These are phyloP conservation scores for Jamesozyma piceae DNA, from an alignment of 805 yeast genomes.

Conservation along the genomic window DNA sequence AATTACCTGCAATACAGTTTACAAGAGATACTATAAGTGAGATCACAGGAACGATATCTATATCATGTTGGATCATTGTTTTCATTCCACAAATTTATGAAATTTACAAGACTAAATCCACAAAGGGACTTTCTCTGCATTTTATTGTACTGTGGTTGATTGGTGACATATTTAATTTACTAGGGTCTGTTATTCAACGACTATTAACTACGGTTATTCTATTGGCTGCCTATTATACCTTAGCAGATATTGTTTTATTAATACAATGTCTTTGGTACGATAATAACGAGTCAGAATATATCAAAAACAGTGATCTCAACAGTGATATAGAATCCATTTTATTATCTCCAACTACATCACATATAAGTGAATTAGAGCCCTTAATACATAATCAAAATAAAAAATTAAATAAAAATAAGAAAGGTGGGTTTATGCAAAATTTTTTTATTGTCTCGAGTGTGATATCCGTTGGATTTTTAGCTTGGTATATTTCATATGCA, in stretches of 20 bases:
- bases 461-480: constrained; percentile 65
- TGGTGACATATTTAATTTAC: constrained; percentile 88
- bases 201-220: constrained; percentile 91
- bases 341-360: constrained; percentile 3
- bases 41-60: constrained; percentile 66
- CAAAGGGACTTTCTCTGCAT: constrained; percentile 81
- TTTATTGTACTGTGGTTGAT: constrained; percentile 86
- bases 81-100: constrained; percentile 96
- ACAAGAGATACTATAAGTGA: constrained; percentile 70
- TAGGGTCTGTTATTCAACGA: constrained; percentile 84
- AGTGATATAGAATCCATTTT: constrained; percentile 51
- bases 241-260: constrained; percentile 78
- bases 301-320: constrained; percentile 50
- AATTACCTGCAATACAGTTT: constrained; percentile 40
- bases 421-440: constrained; percentile 23
- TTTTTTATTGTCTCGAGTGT: constrained; percentile 56
- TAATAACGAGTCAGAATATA: constrained; percentile 34
- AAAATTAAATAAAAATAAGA: constrained; percentile 6
- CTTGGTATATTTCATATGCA: constrained; percentile 68
- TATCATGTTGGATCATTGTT: constrained; percentile 96
- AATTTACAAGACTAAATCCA: constrained; percentile 71
- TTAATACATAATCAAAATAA: constrained; percentile 2
- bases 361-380: constrained; percentile 3
- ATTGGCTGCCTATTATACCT: constrained; percentile 83
- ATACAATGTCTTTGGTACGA: constrained; percentile 80